Base-by-base conservation (phyloP, 805 yeast species). In the Metschnikowia continentalis region DNA sequence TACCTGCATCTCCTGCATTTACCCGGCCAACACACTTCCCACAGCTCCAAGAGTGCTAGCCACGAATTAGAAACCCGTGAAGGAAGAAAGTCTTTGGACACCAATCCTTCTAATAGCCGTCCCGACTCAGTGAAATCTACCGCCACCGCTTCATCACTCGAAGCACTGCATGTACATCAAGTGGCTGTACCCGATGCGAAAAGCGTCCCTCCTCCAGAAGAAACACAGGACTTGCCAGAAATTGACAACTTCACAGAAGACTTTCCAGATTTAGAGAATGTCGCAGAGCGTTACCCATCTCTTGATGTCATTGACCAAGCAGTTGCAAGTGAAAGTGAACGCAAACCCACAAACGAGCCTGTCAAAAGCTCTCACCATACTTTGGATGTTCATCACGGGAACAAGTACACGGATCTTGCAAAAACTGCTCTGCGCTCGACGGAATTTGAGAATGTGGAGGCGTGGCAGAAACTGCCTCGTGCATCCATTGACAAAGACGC, bases 211-310 rank as follows among this genome's bases (percentile, higher is more conserved):
- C 38, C 38, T n/a, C 32, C 8, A 7, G 20, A 17, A 5, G 38
- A 23, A 10, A 2, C 46, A n/a, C 20, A 33, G 5, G 38, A 42
- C 8, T 32, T 13, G 15, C 35, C 37, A 20, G 46, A 42, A 15
- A 33, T 33, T 22, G 46, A 44, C 2, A 26, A 35, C 32, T 23
- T 30, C 33, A 32, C 44, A 7, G 47, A 42, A 7, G 61, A 64
- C 32, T 61, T 66, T 30, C 64, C 63, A 10, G 76, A 71, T n/a
- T 57, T 74, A 48, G 76, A 73, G 26, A 64, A 72, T 49, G 79
- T 75, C 1, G 84, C 79, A 57, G 76, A 76, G 50, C 64, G 84
- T 45, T 81, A 73, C 56, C 86, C 82, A 0, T 72, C 78, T 2
- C 58, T 77, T n/a, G 79, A 76, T 23, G 71, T 66, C 13, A 52